Evolutionary conservation across 768 basidiomycete genomes (phyloP), one percentile per base, ranked within the genome.

Genomic region (Amanita rubescens): DNA sequence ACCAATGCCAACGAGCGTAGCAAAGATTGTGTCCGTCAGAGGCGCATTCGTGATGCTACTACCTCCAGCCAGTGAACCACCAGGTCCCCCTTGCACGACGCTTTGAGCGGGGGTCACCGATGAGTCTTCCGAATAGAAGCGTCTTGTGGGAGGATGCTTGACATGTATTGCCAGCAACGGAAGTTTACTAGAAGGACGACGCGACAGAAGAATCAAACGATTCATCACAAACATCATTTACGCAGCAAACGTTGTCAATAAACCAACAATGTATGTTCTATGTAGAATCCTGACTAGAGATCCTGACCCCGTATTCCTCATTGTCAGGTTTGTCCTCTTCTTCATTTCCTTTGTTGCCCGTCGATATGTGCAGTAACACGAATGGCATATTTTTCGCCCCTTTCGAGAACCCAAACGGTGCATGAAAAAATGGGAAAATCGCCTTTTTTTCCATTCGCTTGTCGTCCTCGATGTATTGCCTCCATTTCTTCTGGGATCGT

Each of bases 1-100:
- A 49, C 74, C 73, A 55, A 87, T 67, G n/a, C 82, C 83, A 58
- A 85, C 69, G 12, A 81, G 61, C 0, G 83, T 79, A 7, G 82
- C 84, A 32, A 83, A 60, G 7, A 79, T 73, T 27, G 78, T 81
- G 66, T 85, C 81, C 19, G 74, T 56, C 19, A 76, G 54, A n/a
- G 75, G 74, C 4, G 68, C 71, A 24, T 65, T 69, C n/a, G 74
- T 57, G 6, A 67, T 15, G 34, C 67, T 66, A 17, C 59, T 62
- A 6, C 71, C 70, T 10, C 69, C 70, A 15, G 59, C 37, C 27
- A 62, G 66, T 6, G 66, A 59, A 38, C 71, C 73, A n/a, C n/a
- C n/a, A n/a, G n/a, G n/a, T n/a, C n/a, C n/a, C n/a, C n/a, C n/a
- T n/a, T n/a, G n/a, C n/a, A n/a, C n/a, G n/a, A n/a, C n/a, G n/a